Percentiles rank a stretch among this genome's conserved stretches.
Conservation (phyloP, 805 yeast genomes). For the Saccharomycopsis fibuligera region DNA sequence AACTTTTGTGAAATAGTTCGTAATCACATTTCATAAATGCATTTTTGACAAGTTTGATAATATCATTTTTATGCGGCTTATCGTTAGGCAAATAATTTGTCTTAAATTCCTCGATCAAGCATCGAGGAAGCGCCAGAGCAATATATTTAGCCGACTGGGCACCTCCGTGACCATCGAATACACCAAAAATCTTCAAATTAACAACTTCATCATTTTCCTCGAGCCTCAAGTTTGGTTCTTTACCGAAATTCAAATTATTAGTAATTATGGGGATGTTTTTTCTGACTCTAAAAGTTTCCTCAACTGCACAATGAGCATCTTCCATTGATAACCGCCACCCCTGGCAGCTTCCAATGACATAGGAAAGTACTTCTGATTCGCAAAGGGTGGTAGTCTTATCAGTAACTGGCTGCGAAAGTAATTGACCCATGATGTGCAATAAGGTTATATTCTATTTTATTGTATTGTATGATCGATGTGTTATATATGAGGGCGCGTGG, state of each 20-base stretch:
- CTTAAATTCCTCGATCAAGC: slow-evolving; percentile 28
- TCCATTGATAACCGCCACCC: slow-evolving; percentile 99
- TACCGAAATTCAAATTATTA: slow-evolving; percentile 12
- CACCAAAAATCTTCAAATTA: slow-evolving; percentile 45
- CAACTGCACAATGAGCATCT: slow-evolving; percentile 78
- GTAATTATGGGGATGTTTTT: slow-evolving; percentile 13
- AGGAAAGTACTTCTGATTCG: slow-evolving; percentile 12
- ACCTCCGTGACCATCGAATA: slow-evolving; percentile 84
- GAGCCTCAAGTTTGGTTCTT: slow-evolving; percentile 5
- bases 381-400: slow-evolving; percentile 36
- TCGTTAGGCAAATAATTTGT: slow-evolving; percentile 16
- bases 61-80: slow-evolving; percentile 7
- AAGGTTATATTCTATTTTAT: background rate
- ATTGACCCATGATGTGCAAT: slow-evolving; percentile 72
- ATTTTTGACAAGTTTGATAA: slow-evolving; percentile 30
- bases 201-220: slow-evolving; percentile 24
- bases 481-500: too few relatives aligned
- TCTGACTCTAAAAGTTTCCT: slow-evolving; percentile 14
- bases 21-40: slow-evolving; percentile 41
- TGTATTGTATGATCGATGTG: too few relatives aligned
- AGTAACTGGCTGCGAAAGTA: slow-evolving; percentile 86
- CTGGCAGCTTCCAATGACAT: slow-evolving; percentile 36
- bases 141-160: slow-evolving; percentile 50
- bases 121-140: slow-evolving; percentile 35
- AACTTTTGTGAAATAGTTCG: slow-evolving; percentile 32